Base-by-base conservation (phyloP, 129 eudicot genomes). In the Escallonia herrerae region DNA sequence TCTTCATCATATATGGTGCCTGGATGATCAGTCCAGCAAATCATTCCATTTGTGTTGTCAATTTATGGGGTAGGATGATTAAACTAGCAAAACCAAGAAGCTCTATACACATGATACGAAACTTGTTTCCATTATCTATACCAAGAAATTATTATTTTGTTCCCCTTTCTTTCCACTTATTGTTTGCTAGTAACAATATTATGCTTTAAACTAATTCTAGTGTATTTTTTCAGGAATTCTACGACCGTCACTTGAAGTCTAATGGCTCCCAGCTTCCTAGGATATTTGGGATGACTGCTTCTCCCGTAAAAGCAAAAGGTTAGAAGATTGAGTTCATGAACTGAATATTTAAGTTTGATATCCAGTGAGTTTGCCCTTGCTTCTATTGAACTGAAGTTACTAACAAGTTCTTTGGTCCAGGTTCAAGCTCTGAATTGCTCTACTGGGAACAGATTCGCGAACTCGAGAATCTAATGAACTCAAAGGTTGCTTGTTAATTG, bases 281-380 rank as follows among this genome's bases (percentile, higher is more conserved):
- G 80, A 75, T 94, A 72, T 84, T 94, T 47, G 99, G 99, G 56
- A 86, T 89, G 97, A 94, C 99, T 12, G 99, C 99, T 58, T 89
- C 97, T 37, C 99, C 90, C 44, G 78, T 94, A 33, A 86, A 94
- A 76, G 82, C 97, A 11, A 94, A 89, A 89, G 97, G 93, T 80
- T 60, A 49, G 62, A 69, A 47, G 41, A 42, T 13, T 53, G 43
- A 37, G n/a, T n/a, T 52, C 4, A 33, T 66, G 67, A 15, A 46
- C 39, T 52, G 14, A 6, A 37, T 37, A 12, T 43, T 46, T 46
- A 15, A 42, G 1, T 53, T 53, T 53, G n/a, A 3, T 48, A 37
- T 43, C 7, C 22, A 44, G 60, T 40, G 60, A 40, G 33, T 42
- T 42, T 50, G 58, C 8, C 4, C n/a, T 43, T 40, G 10, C 46